phyloP scores from a whole-genome alignment of 148 eudicot genomes.

The Persicaria tinctoria region DNA sequence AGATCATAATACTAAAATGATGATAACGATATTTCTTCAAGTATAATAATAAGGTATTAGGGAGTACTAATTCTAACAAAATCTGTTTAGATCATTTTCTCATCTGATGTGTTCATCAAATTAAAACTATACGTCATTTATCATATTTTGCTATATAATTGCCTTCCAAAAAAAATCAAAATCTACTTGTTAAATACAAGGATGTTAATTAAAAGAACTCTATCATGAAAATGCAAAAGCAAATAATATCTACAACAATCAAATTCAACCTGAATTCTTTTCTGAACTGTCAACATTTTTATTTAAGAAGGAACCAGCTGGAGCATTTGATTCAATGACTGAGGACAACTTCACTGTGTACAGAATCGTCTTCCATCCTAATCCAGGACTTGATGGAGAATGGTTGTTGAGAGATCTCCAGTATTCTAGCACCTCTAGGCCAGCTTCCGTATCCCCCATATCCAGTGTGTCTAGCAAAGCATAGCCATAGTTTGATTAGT shows the following conservation, averaged over 20 bases:
- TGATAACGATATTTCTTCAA: no score
- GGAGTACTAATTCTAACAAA: no score
- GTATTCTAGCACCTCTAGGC: conserved; percentile 73
- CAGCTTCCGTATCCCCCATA: conserved; percentile 97
- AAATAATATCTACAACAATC: background rate
- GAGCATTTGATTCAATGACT: conserved; percentile 27
- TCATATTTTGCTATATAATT: no score
- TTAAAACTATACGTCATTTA: no score
- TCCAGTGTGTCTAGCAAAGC: conserved; percentile 88
- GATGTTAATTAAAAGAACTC: background rate
- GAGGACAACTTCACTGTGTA: conserved; percentile 59
- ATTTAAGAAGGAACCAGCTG: background rate
- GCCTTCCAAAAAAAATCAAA: no score
- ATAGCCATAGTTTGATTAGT: conserved; percentile 66
- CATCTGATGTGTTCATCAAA: no score
- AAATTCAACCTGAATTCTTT: background rate
- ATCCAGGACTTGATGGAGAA: conserved; percentile 89
- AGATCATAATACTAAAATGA: no score
- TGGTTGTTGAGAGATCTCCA: conserved; percentile 57
- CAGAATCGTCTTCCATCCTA: conserved; percentile 74
- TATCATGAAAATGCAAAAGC: background rate
- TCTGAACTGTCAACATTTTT: background rate
- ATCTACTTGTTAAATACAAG: background rate
- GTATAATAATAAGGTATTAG: no score
- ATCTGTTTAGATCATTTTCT: no score